phyloP scores from a whole-genome alignment of 257 asterid genomes.

The Mitragyna speciosa region DNA sequence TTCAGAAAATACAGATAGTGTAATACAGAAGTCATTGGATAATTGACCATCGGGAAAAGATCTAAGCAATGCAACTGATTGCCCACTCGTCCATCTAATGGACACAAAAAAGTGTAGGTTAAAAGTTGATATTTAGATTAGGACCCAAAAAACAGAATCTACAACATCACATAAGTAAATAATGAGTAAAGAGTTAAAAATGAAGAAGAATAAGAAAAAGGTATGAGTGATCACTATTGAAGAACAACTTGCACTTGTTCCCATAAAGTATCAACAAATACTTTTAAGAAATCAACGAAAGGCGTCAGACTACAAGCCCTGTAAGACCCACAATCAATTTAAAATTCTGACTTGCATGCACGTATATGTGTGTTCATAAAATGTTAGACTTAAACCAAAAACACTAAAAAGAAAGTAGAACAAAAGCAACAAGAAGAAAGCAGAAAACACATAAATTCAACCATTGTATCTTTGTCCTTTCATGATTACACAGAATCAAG shows the following conservation, averaged over 20 bases:
- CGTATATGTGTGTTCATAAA: background rate
- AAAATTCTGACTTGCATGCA: background rate
- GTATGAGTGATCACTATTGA: background rate
- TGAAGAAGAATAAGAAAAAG: background rate
- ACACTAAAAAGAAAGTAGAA: background rate
- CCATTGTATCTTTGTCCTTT: background rate
- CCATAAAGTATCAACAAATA: background rate
- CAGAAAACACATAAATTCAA: background rate
- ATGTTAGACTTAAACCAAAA: too few species aligned
- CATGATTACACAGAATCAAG: background rate
- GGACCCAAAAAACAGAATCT: background rate
- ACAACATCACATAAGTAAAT: background rate
- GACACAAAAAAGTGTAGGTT: background rate
- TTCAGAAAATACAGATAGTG: background rate
- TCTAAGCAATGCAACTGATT: background rate
- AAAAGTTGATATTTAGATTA: too few species aligned
- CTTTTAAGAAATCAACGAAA: background rate
- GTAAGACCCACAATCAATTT: background rate
- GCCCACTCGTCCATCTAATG: background rate
- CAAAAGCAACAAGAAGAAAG: background rate
- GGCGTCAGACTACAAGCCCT: background rate
- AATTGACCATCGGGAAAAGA: background rate
- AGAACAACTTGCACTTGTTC: background rate
- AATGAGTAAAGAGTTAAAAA: background rate
- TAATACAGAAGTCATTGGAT: background rate